Conservation (phyloP, 1,284 basidiomycete species). For the Heterobasidion irregulare region DNA sequence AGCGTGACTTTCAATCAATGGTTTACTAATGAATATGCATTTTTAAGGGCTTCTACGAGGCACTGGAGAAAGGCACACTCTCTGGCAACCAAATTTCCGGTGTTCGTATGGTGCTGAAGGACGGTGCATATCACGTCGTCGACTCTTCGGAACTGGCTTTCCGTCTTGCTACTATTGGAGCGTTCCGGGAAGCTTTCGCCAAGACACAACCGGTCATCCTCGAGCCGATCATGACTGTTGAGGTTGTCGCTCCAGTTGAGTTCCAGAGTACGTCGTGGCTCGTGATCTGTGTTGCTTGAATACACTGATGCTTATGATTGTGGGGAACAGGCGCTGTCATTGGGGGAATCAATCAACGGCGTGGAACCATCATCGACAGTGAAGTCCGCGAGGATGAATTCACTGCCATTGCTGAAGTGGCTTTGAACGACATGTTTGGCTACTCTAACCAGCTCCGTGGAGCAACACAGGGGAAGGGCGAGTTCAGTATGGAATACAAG, state of each 20-base stretch:
- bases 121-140: conserved; percentile 91
- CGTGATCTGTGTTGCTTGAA: neutral
- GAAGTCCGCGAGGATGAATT: conserved; percentile 98
- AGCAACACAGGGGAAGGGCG: conserved; percentile 92
- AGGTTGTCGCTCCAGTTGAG: conserved; percentile 92
- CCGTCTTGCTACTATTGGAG: conserved; percentile 83
- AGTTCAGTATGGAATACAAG: conserved; percentile 97
- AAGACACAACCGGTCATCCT: conserved; percentile 78
- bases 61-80: conserved; percentile 85
- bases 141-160: conserved; percentile 98
- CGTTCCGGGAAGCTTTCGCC: conserved; percentile 88
- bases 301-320: neutral
- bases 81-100: conserved; percentile 88
- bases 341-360: conserved; percentile 88
- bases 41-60: conserved; percentile 87
- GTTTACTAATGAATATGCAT: neutral
- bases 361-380: conserved; percentile 93
- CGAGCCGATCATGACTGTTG: conserved; percentile 98
- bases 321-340: conserved; percentile 68
- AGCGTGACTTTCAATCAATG: neutral
- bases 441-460: conserved; percentile 91
- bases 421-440: conserved; percentile 98
- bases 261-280: conserved; percentile 73
- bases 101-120: conserved; percentile 83
- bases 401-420: conserved; percentile 85